These are phyloP conservation scores for Macrotyloma uniflorum DNA, from an alignment of 306 rosid genomes.

Conservation along the genomic window DNA sequence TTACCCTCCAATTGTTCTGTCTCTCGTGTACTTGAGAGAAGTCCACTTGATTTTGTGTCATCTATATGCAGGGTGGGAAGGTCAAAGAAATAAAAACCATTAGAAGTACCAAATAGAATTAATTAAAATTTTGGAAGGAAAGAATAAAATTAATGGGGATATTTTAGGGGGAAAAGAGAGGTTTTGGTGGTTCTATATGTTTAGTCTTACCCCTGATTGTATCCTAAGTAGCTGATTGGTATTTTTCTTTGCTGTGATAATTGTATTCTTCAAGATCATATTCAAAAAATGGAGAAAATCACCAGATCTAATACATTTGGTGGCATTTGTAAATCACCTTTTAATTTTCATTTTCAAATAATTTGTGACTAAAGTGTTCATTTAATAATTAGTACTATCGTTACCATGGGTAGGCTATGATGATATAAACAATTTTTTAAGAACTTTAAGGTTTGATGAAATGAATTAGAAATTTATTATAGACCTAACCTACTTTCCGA, in stretches of 20 bases:
- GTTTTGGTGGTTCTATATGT: constrained; percentile 22
- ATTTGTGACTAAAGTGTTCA: constrained; percentile 17
- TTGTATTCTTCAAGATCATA: constrained; percentile 14
- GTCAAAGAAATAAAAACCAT: constrained; percentile 19
- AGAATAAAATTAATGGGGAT: not conserved
- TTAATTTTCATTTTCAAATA: constrained; percentile 28
- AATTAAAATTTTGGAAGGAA: constrained; percentile 20
- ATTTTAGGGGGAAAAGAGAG: not conserved
- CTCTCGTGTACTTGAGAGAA: constrained; percentile 20
- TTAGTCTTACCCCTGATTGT: not conserved
- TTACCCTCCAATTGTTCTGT: constrained; percentile 16
- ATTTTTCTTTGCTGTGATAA: constrained; percentile 15
- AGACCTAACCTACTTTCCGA: constrained; percentile 18
- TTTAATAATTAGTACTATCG: not conserved
- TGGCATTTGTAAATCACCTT: constrained; percentile 24
- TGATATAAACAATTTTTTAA: not conserved
- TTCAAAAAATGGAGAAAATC: constrained; percentile 1
- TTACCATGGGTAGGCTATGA: not conserved
- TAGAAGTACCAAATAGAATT: constrained; percentile 10
- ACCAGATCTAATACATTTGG: not conserved
- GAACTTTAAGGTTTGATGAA: not conserved
- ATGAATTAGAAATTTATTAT: constrained; percentile 22
- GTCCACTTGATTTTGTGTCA: constrained; percentile 40
- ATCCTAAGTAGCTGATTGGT: constrained; percentile 19
- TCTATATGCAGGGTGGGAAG: constrained; percentile 23